Evolutionary conservation across 2,329 filamentous ascomycete genomes (phyloP).

Genomic region (Pseudogymnoascus destructans): DNA sequence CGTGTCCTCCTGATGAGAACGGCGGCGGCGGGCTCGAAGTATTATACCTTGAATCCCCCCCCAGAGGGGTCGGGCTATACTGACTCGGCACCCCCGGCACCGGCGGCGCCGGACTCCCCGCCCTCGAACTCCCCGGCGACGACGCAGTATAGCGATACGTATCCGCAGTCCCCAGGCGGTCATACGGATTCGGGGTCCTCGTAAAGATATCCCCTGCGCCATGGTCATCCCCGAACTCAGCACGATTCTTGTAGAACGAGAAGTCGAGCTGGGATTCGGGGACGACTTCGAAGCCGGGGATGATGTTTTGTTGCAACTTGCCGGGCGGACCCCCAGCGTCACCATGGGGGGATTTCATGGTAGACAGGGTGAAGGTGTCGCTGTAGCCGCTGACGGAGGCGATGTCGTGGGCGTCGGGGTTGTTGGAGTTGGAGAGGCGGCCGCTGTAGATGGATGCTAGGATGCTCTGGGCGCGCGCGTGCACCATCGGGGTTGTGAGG

Average conservation of each 20-base stretch:
- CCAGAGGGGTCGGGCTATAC: background rate
- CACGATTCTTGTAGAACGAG: constrained; percentile 78
- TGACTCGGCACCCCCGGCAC: background rate
- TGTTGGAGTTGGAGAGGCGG: constrained; percentile 55
- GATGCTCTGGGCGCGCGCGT: constrained; percentile 76
- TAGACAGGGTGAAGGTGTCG: constrained; percentile 66
- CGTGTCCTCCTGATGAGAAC: background rate
- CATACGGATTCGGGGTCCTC: constrained; percentile 39
- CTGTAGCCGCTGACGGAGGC: constrained; percentile 60
- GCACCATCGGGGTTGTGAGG: constrained; percentile 89
- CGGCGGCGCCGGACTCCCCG: constrained; percentile 17
- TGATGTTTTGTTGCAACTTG: constrained; percentile 25
- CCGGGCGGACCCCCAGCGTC: constrained; percentile 20
- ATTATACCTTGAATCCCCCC: background rate
- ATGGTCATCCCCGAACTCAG: constrained; percentile 77
- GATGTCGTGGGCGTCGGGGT: constrained; percentile 42
- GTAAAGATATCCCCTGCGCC: constrained; percentile 64
- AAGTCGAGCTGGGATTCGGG: constrained; percentile 79
- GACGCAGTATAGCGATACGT: constrained; percentile 9
- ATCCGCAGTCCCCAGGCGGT: constrained; percentile 20
- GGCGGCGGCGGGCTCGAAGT: background rate
- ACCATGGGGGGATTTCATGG: constrained; percentile 41
- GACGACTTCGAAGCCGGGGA: constrained; percentile 80
- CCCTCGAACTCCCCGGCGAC: constrained; percentile 16
- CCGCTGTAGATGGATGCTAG: constrained; percentile 79